Evolutionary conservation across 1,139 yeast species (phyloP), one percentile per base, ranked within the genome.

Genomic region (Cylindricascospora bacillispora): DNA sequence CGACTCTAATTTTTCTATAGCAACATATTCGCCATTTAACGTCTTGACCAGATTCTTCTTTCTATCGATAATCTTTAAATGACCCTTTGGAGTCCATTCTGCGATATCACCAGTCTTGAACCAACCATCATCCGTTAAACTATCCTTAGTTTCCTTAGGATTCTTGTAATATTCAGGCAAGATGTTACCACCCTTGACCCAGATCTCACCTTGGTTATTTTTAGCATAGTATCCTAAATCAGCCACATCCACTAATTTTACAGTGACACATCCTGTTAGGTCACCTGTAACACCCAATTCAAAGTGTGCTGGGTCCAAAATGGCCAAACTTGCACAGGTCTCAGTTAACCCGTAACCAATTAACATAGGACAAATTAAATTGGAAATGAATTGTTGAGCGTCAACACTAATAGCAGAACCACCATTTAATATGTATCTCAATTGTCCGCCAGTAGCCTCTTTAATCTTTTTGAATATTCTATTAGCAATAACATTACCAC

Each of bases 311-410:
- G 81, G 81, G 36, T 73, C 74, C 47, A 73, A 59, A 46, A 89
- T 67, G 30, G 82, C 62, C 15, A 89, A 70, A 60, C 82, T 86
- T 27, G 98, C 99, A 47, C 82, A 78, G n/a, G 98, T 83, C 62
- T 89, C 99, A 23, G 99, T 89, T 47, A 89, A 71, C 37, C 99
- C 99, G 56, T 92, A 89, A 38, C 99, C 99, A 49, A 86, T 66
- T 49, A 89, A 67, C 80, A 86, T 71, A 37, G 97, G 94, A 28
- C 85, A 79, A 42, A 89, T 61, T 39, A 83, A 67, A 29, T 69
- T 81, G 26, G 81, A 55, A 44, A 92, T 67, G 54, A 89, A 89
- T 30, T 67, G 62, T 57, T 86, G 97, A 12, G 97, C 86, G 41
- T 79, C 86, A 35, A 54, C 57, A 14, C 94, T 78, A 36, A 89